A percentile compares a stretch with the other conserved stretches of the same genome.
phyloP scores from a whole-genome alignment of 1,284 basidiomycete genomes.

The Peniophora sp. region DNA sequence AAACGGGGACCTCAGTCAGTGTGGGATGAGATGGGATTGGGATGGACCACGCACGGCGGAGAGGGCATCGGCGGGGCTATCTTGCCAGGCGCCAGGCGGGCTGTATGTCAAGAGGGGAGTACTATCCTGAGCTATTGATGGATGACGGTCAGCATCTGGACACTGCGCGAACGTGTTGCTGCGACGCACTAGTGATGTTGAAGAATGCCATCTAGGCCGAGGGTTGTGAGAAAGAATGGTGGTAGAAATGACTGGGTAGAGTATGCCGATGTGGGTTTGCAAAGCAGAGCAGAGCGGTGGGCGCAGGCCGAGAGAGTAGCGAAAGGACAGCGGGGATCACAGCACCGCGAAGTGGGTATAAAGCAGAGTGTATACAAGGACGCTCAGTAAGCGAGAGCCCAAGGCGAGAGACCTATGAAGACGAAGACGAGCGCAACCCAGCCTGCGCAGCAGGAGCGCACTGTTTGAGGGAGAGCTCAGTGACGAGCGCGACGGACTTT shows the following conservation, averaged over 20 bases:
- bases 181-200: slow-evolving; percentile 22
- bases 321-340: background rate
- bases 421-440: too few species aligned
- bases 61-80: slow-evolving; percentile 12
- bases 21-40: background rate
- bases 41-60: background rate
- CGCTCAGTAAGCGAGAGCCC: slow-evolving; percentile 19
- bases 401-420: slow-evolving; percentile 6
- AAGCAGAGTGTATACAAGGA: slow-evolving; percentile 14
- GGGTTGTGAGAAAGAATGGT: too few species aligned
- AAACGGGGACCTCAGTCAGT: background rate
- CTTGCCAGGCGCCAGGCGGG: slow-evolving; percentile 21
- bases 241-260: too few species aligned
- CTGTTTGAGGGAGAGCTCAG: too few species aligned
- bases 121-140: slow-evolving; percentile 21
- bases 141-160: slow-evolving; percentile 1
- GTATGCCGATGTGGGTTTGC: too few species aligned
- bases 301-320: background rate
- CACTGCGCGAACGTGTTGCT: background rate
- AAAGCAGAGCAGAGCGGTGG: too few species aligned
- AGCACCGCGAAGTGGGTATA: slow-evolving; percentile 5
- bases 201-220: slow-evolving; percentile 25
- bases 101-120: slow-evolving; percentile 22
- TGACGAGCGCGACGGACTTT: too few species aligned
- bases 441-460: too few species aligned